Conservation (phyloP, 805 yeast genomes). For the Yarrowia sp. region DNA sequence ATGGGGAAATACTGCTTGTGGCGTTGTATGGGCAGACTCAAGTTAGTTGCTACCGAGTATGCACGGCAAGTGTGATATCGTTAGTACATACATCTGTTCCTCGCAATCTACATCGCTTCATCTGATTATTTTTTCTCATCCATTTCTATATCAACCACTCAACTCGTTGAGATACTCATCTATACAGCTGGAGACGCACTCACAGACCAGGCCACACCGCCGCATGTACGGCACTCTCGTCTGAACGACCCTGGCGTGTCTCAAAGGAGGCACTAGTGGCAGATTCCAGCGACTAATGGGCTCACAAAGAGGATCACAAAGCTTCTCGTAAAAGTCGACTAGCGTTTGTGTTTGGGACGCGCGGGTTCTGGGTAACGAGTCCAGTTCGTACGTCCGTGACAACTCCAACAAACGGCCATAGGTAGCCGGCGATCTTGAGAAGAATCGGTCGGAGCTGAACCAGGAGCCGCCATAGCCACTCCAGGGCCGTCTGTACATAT, state of each 20-base stretch:
- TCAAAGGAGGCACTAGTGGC: slow-evolving; percentile 4
- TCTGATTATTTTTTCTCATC: no score
- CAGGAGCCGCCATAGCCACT: slow-evolving; percentile 3
- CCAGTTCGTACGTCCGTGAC: slow-evolving; percentile 20
- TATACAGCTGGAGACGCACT: neutral
- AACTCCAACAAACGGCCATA: slow-evolving; percentile 26
- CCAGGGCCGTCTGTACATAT: slow-evolving; percentile 24
- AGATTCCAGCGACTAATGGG: slow-evolving; percentile 7
- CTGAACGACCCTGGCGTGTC: neutral
- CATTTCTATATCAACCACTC: neutral
- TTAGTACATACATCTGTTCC: no score
- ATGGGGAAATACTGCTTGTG: no score
- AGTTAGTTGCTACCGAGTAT: no score
- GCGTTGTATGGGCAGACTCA: no score
- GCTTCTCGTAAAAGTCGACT: slow-evolving; percentile 17
- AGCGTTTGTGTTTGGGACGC: slow-evolving; percentile 9
- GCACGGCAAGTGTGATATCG: no score
- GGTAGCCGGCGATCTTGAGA: slow-evolving; percentile 13
- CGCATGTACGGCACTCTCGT: neutral
- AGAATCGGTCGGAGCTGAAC: slow-evolving; percentile 18
- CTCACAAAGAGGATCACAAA: slow-evolving; percentile 18
- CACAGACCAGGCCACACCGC: neutral
- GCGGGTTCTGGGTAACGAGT: neutral
- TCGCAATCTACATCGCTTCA: no score
- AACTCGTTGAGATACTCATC: neutral